Evolutionary conservation across 768 basidiomycete genomes (phyloP).

Genomic region (Tricholoma matsutake): DNA sequence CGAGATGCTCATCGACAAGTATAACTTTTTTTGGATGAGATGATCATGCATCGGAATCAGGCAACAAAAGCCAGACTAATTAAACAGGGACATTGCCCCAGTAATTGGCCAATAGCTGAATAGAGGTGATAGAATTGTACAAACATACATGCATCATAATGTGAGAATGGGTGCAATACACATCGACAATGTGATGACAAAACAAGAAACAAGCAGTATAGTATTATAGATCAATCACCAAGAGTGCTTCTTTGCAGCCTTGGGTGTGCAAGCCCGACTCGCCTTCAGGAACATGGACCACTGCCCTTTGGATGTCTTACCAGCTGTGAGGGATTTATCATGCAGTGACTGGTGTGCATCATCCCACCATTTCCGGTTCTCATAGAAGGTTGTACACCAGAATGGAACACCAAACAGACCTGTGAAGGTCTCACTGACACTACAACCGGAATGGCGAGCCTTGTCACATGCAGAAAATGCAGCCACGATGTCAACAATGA

Average conservation of each 20-base stretch:
- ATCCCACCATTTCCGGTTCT: neutral
- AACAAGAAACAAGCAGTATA: neutral
- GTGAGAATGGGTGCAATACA: too few relatives aligned
- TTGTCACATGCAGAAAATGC: too few relatives aligned
- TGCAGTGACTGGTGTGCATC: too few relatives aligned
- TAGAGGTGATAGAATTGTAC: neutral
- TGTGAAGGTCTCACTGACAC: too few relatives aligned
- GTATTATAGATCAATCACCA: neutral
- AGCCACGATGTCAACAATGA: neutral
- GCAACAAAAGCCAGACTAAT: neutral
- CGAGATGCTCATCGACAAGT: too few relatives aligned
- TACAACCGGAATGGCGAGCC: too few relatives aligned
- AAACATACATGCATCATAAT: too few relatives aligned
- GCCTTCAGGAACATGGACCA: neutral
- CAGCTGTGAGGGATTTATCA: too few relatives aligned
- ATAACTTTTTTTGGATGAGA: too few relatives aligned
- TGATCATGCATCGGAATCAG: too few relatives aligned
- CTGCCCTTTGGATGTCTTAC: too few relatives aligned
- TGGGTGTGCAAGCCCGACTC: neutral
- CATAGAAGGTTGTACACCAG: neutral
- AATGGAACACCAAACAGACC: neutral
- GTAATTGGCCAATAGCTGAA: neutral
- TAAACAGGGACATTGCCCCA: neutral
- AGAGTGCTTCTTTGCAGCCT: neutral
- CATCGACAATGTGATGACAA: too few relatives aligned